A percentile compares a stretch with the other conserved stretches of the same genome.
Conservation (phyloP, 2,329 filamentous ascomycete genomes). For the Colletotrichum trifolii region DNA sequence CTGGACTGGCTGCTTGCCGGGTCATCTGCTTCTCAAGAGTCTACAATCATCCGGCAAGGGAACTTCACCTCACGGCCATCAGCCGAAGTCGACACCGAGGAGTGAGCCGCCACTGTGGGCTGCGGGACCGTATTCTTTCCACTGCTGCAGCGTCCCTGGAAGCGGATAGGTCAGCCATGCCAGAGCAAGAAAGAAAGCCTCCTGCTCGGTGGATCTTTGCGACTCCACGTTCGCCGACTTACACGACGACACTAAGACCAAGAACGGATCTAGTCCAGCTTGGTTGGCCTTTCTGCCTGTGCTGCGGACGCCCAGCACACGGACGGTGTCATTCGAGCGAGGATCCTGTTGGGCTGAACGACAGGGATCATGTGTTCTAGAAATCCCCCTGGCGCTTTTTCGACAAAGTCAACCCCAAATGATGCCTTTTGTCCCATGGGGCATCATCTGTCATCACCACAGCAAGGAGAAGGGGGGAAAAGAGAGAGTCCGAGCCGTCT, state of each 20-base stretch:
- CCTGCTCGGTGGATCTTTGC: not conserved
- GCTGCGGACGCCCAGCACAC: slow-evolving; percentile 13
- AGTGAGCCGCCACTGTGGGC: slow-evolving; percentile 23
- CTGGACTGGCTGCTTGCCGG: slow-evolving; percentile 11
- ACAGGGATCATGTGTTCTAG: slow-evolving; percentile 31
- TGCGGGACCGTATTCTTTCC: slow-evolving; percentile 11
- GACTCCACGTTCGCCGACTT: slow-evolving; percentile 20
- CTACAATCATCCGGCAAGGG: slow-evolving; percentile 43
- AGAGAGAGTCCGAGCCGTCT: slow-evolving; percentile 24
- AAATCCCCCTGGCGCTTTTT: slow-evolving; percentile 21
- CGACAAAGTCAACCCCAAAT: slow-evolving; percentile 32
- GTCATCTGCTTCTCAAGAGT: slow-evolving; percentile 38
- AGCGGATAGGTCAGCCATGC: slow-evolving; percentile 31
- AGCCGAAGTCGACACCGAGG: slow-evolving; percentile 3
- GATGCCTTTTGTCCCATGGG: slow-evolving; percentile 13
- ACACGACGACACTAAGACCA: slow-evolving; percentile 24
- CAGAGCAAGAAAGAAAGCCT: slow-evolving; percentile 21
- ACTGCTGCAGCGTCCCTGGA: not conserved
- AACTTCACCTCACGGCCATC: slow-evolving; percentile 27
- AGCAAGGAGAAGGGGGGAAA: slow-evolving; percentile 1
- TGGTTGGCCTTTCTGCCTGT: slow-evolving; percentile 5
- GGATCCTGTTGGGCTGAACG: slow-evolving; percentile 36
- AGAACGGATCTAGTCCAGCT: slow-evolving; percentile 22
- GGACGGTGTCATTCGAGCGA: slow-evolving; percentile 29
- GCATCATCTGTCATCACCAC: slow-evolving; percentile 14